These are phyloP conservation scores for Chrysosphaeria jannelii DNA, from an alignment of 2,329 filamentous ascomycete species.

Conservation along the genomic window DNA sequence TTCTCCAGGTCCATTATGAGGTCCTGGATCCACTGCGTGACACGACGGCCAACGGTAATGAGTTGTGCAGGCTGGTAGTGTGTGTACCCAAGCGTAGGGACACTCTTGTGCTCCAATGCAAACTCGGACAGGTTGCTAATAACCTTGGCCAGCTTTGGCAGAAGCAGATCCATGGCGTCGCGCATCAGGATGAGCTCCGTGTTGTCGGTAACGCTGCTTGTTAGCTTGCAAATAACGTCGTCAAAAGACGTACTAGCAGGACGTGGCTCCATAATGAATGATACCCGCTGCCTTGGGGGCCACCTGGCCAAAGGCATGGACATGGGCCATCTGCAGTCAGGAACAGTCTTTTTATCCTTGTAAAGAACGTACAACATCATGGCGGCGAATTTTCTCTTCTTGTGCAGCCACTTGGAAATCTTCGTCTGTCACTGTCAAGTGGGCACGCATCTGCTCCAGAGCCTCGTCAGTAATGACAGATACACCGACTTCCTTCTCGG, in stretches of 20 bases:
- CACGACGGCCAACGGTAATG: conserved; percentile 34
- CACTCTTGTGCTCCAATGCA: conserved; percentile 19
- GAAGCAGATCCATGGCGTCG: conserved; percentile 44
- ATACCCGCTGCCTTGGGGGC: conserved; percentile 55
- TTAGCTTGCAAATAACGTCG: conserved; percentile 1
- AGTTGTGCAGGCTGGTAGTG: conserved; percentile 33
- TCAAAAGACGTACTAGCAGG: conserved; percentile 11
- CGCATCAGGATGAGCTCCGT: conserved; percentile 46
- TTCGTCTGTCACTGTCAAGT: conserved; percentile 13
- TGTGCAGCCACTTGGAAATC: conserved; percentile 45
- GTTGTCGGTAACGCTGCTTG: conserved; percentile 20
- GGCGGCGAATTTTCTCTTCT: conserved; percentile 44
- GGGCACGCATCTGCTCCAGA: conserved; percentile 43
- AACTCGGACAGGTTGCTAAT: conserved; percentile 46
- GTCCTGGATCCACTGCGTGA: conserved; percentile 45
- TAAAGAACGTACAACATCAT: conserved; percentile 11
- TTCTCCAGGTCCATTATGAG: conserved; percentile 38
- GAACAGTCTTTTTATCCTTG: neutral
- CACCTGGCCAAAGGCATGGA: conserved; percentile 42
- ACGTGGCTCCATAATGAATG: conserved; percentile 44
- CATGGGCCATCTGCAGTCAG: conserved; percentile 14
- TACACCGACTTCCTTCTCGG: conserved; percentile 54
- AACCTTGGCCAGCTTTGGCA: conserved; percentile 50
- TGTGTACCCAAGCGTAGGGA: conserved; percentile 14
- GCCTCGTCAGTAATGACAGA: conserved; percentile 40